phyloP scores from a whole-genome alignment of 768 basidiomycete genomes.

The Dioszegia crocea region DNA sequence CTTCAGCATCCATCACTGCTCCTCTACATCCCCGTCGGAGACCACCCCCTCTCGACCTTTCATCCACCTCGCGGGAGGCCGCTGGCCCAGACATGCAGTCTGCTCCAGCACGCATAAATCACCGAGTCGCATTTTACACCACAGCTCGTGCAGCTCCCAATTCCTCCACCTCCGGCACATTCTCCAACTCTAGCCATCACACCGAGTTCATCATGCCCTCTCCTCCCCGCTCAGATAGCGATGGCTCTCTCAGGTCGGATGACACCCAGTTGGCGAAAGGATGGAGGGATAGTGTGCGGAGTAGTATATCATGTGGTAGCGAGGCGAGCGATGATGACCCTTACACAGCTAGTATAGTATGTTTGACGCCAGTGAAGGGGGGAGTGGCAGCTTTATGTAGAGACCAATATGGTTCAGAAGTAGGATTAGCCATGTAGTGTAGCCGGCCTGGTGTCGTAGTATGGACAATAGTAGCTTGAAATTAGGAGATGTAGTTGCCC shows the following conservation, averaged over 20 bases:
- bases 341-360: constrained; percentile 37
- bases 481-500: too few relatives aligned
- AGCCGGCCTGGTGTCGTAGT: constrained; percentile 4
- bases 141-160: constrained; percentile 35
- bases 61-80: neutral
- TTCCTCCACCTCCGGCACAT: constrained; percentile 29
- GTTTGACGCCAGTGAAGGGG: constrained; percentile 22
- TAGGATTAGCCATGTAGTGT: constrained; percentile 13
- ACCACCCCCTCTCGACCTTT: constrained; percentile 25
- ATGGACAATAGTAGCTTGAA: neutral
- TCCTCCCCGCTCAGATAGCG: neutral
- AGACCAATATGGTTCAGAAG: constrained; percentile 10
- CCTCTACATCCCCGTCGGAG: constrained; percentile 26
- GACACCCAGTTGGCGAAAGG: neutral
- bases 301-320: constrained; percentile 26
- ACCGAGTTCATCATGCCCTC: neutral
- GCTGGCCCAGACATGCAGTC: constrained; percentile 16
- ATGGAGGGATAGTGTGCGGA: constrained; percentile 13
- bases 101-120: constrained; percentile 30
- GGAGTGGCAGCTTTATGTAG: constrained; percentile 9
- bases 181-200: constrained; percentile 12
- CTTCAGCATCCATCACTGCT: constrained; percentile 20
- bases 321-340: constrained; percentile 44
- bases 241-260: neutral
- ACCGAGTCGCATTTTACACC: constrained; percentile 35